Percentiles rank a stretch among this genome's conserved stretches.
phyloP scores from a whole-genome alignment of 441 rosid species.

The Pelargonium australe region DNA sequence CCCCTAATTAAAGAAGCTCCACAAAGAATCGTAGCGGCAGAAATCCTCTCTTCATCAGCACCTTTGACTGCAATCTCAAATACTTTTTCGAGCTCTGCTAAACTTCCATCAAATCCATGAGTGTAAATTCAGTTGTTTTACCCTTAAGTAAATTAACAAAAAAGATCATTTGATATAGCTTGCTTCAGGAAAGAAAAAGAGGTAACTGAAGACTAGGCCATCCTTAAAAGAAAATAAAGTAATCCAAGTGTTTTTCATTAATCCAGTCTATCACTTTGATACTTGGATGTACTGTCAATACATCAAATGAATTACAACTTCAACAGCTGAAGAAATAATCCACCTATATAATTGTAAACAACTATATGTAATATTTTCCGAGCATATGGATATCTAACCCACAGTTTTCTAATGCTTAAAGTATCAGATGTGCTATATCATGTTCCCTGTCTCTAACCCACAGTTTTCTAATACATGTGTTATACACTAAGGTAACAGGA shows the following conservation, averaged over 20 bases:
- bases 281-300: slow-evolving; percentile 12
- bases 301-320: slow-evolving; percentile 4
- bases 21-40: slow-evolving; percentile 68
- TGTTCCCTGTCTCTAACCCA: background rate
- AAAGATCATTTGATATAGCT: slow-evolving; percentile 65
- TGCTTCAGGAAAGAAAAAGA: slow-evolving; percentile 66
- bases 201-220: slow-evolving; percentile 58
- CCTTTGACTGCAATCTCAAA: slow-evolving; percentile 67
- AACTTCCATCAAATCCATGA: slow-evolving; percentile 81
- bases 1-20: slow-evolving; percentile 75
- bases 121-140: slow-evolving; percentile 67
- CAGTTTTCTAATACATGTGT: no score
- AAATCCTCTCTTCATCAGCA: slow-evolving; percentile 58
- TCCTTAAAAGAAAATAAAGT: slow-evolving; percentile 28
- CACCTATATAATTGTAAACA: background rate
- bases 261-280: slow-evolving; percentile 11
- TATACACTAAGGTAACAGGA: no score
- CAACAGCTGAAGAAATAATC: slow-evolving; percentile 9
- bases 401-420: background rate
- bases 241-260: slow-evolving; percentile 19
- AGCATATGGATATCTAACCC: no score
- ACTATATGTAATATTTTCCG: no score
- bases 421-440: background rate
- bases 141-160: slow-evolving; percentile 57
- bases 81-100: slow-evolving; percentile 72